Base-by-base conservation (phyloP, 441 rosid species). In the Populus tomentosa region DNA sequence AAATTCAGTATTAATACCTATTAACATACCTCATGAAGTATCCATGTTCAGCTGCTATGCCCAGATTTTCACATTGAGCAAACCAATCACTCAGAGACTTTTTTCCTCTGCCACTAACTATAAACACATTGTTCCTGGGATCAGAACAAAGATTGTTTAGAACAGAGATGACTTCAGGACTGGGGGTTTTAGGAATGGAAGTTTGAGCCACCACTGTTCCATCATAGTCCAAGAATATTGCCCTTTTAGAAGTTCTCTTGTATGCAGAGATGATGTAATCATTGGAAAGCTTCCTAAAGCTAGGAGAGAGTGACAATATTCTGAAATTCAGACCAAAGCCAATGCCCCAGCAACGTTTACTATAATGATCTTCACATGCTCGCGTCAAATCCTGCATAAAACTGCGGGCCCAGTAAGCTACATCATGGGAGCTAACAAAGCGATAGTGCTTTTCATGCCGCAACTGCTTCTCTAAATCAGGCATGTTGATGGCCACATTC, bases 11-110 rank as follows among this genome's bases (percentile, higher is more conserved):
- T 9, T 21, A 16, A 67, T 50, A 87, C 73, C 84, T 81, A 80
- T 82, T 87, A 75, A 36, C 81, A 59, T 79, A 92, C 98, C 95
- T 91, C 61, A 85, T 78, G 85, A 88, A 90, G 87, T 88, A 92
- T 70, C 98, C 98, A 80, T 94, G 98, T 77, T 94, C 97, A 33
- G 98, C 97, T 10, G 98, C 98, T 67, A 94, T 90, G 46, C 97
- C 97, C 46, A 94, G 82, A 86, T 73, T 88, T 80, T 88, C 87
- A 75, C 98, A 94, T 9, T 94, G 90, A 67, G 90, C 80, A 78
- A 94, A 90, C 97, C 97, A 90, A 56, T 91, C 88, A 66, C 89
- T 84, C 66, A 94, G 76, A 67, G 92, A 82, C 67, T 20, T 80
- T 80, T 80, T 89, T 18, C 95, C 98, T 75, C 97, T 86, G 77